Evolutionary conservation across 768 basidiomycete genomes (phyloP).

Genomic region (Mycena indigotica): DNA sequence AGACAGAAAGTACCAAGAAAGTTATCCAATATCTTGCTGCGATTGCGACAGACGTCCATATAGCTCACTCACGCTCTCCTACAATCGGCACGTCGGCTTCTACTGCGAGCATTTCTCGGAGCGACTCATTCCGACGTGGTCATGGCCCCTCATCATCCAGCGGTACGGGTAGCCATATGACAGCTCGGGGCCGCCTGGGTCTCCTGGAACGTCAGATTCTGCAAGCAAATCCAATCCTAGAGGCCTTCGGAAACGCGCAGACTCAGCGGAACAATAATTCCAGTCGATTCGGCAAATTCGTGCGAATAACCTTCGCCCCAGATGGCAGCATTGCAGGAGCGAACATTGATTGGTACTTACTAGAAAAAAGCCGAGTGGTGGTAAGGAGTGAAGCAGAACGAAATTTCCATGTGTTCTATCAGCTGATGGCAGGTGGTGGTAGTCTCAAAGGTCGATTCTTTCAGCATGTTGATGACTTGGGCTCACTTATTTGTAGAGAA

Average conservation of each 20-base stretch:
- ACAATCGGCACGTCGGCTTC: conserved; percentile 61
- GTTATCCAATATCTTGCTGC: conserved; percentile 99
- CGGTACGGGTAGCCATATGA: conserved; percentile 46
- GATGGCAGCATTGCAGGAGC: conserved; percentile 96
- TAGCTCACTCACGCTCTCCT: conserved; percentile 69
- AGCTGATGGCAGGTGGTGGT: conserved; percentile 79
- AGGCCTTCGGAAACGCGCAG: conserved; percentile 98
- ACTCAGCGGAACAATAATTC: conserved; percentile 99
- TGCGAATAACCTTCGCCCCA: conserved; percentile 90
- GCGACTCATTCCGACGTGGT: conserved; percentile 59
- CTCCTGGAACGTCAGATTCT: conserved; percentile 94
- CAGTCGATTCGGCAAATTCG: conserved; percentile 97
- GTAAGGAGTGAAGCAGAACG: conserved; percentile 86
- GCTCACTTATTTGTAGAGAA: conserved; percentile 48
- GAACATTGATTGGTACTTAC: conserved; percentile 97
- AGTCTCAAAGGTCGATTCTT: conserved; percentile 65
- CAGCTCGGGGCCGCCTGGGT: conserved; percentile 76
- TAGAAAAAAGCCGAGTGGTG: conserved; percentile 97
- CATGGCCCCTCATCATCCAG: conserved; percentile 48
- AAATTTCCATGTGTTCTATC: conserved; percentile 97
- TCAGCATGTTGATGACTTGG: not conserved
- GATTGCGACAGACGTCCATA: conserved; percentile 82
- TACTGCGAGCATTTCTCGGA: conserved; percentile 69
- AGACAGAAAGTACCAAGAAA: conserved; percentile 99
- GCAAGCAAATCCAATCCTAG: conserved; percentile 95